These are phyloP conservation scores for Chytriomyces hyalinus DNA, from an alignment of 192 early-diverging fungal species.

Conservation along the genomic window DNA sequence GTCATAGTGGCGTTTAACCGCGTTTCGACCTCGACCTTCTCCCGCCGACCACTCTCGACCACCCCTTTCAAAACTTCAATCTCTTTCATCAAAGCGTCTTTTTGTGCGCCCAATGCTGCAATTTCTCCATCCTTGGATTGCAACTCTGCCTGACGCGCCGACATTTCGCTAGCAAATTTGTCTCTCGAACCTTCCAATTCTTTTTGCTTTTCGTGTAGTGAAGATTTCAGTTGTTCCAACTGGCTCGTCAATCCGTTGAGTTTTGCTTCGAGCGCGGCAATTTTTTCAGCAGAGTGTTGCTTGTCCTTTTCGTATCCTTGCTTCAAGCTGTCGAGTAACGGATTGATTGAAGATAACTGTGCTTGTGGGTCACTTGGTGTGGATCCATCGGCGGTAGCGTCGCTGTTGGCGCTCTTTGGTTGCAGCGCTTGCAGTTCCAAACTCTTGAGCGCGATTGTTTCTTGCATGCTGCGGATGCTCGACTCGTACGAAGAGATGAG, in stretches of 20 bases:
- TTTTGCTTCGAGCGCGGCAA: slow-evolving; percentile 16
- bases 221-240: neutral
- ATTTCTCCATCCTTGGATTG: slow-evolving; percentile 32
- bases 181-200: slow-evolving; percentile 28
- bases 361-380: neutral
- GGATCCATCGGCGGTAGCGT: neutral
- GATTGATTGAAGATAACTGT: neutral
- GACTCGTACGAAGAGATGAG: slow-evolving; percentile 19
- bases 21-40: slow-evolving; percentile 16
- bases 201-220: slow-evolving; percentile 26
- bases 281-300: slow-evolving; percentile 2
- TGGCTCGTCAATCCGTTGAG: neutral
- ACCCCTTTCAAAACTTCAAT: neutral
- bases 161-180: slow-evolving; percentile 12
- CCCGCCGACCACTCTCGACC: neutral
- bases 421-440: slow-evolving; percentile 21
- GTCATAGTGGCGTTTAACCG: no score
- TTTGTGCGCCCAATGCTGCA: neutral
- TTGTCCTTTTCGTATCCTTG: slow-evolving; percentile 19
- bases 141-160: slow-evolving; percentile 18
- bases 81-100: slow-evolving; percentile 8
- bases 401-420: slow-evolving; percentile 6
- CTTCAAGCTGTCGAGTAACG: slow-evolving; percentile 24
- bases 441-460: slow-evolving; percentile 27
- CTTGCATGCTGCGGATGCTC: slow-evolving; percentile 10